Evolutionary conservation across 495 filamentous ascomycete genomes (phyloP), one percentile per base, ranked within the genome.

Genomic region (Daldinia bambusicola): DNA sequence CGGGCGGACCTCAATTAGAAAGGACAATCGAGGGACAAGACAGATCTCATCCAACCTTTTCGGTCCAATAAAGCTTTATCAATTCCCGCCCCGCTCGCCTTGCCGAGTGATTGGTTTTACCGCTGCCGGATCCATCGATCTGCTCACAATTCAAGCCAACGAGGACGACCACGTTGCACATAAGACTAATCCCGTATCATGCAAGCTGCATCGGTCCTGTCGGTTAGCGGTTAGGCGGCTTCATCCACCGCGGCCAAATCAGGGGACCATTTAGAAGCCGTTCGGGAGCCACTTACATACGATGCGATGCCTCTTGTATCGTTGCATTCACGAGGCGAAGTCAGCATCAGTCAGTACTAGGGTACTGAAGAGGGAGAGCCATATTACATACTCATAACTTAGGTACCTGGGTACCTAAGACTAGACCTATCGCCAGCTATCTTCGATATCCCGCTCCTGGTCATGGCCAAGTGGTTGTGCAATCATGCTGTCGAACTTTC

Each of bases 91-190:
- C 67, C 67, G 63, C 50, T 63, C 59, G 71, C 66, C 71, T 60
- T 67, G 61, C 70, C 18, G 34, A 66, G 45, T 71, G 67, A 62
- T 74, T 74, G 67, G 71, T 26, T 53, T 48, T 74, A 53, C 37
- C 55, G 55, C 66, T 51, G 63, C 55, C 58, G 53, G 63, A 67
- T 64, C 34, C 37, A 70, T 74, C 74, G 66, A 67, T 74, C 70
- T 74, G 34, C 60, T 72, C 74, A 70, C 72, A 71, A 74, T 67
- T 74, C 64, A 75, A 76, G 77, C 79, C 78, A 79, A 74, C 71
- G 74, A 76, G 76, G 79, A 67, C 75, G 78, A 76, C 79, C 80
- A 83, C 80, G 80, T 83, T 79, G 80, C 80, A 78, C 70, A 74
- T 66, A 50, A 74, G 70, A 67, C 71, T 56, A 36, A 62, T 61